A percentile compares a stretch with the other conserved stretches of the same genome.
These are phyloP conservation scores for Auxenochlorella pyrenoidosa DNA, from an alignment of 139 green algal species.

Conservation along the genomic window DNA sequence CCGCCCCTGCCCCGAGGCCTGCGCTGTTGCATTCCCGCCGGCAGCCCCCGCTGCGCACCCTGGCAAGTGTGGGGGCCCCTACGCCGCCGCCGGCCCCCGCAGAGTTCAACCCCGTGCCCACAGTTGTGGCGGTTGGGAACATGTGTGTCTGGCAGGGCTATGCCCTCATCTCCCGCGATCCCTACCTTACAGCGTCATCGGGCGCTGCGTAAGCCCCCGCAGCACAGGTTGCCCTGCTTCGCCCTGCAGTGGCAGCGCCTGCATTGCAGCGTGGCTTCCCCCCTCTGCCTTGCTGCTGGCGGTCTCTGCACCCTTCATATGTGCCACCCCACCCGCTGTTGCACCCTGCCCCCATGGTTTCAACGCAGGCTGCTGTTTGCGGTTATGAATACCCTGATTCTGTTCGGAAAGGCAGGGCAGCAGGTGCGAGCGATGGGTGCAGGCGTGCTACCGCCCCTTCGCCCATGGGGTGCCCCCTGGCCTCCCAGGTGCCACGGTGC, in stretches of 20 bases:
- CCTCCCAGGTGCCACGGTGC: too few species aligned
- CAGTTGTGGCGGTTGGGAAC: not conserved
- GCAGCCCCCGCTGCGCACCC: not conserved
- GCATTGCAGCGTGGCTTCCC: not conserved
- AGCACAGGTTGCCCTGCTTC: too few species aligned
- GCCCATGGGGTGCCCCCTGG: too few species aligned
- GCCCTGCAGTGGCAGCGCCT: too few species aligned
- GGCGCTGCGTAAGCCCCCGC: too few species aligned
- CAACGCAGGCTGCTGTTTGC: not conserved
- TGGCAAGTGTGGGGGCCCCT: too few species aligned
- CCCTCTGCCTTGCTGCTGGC: not conserved
- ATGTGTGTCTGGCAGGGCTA: not conserved
- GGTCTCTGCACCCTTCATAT: too few species aligned
- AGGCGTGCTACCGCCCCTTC: too few species aligned
- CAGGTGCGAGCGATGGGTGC: not conserved
- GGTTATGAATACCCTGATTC: not conserved
- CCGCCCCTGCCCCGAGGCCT: not conserved
- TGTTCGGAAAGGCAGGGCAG: not conserved
- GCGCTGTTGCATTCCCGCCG: not conserved
- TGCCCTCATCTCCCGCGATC: not conserved
- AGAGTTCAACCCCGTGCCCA: conserved; percentile 21
- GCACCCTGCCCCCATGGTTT: too few species aligned
- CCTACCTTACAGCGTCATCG: not conserved
- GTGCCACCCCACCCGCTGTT: too few species aligned
- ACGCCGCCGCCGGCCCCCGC: not conserved